Base-by-base conservation (phyloP, 257 asterid species). In the Salvia splendens region DNA sequence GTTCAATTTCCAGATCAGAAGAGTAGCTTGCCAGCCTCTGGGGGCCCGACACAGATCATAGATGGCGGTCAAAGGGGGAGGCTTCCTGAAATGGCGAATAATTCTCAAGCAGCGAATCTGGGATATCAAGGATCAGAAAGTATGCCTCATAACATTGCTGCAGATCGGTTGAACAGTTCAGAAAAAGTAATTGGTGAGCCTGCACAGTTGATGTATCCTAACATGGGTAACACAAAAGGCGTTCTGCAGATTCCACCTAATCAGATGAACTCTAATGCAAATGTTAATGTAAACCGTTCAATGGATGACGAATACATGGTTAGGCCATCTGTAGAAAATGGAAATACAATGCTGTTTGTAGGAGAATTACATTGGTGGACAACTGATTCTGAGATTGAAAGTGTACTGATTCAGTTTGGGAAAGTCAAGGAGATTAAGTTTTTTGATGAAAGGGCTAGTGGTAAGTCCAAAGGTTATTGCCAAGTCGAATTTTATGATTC, bases 291-390 rank as follows among this genome's bases (percentile, higher is more conserved):
- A 53, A 81, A 77, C 67, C 83, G 75, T 40, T 49, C 89, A n/a
- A 42, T 77, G 64, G 83, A 79, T 56, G 84, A 67, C 36, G 97
- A 86, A 47, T 86, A 69, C 66, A 78, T 73, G 72, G 67, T 79
- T 24, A 67, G 92, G 63, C 82, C 94, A 50, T 67, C 84, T 41
- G 47, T 77, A 33, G 97, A 84, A 56, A 85, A 88, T 71, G 98
- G 92, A 41, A 84, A 83, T 62, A 76, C 96, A 0, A 79, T 81
- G 76, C 92, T 94, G 62, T 91, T 84, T 79, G 95, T 94, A 28
- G 97, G 99, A 12, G 99, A 91, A 66, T 62, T 94, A 75, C 97
- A 94, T 68, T 94, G 99, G 97, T 94, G 97, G 99, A 91, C 97
- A 2, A 94, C 97, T 0, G 97, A 94, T 85, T 84, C 96, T 33